Base-by-base conservation (phyloP, 257 asterid species). In the Primulina eburnea region DNA sequence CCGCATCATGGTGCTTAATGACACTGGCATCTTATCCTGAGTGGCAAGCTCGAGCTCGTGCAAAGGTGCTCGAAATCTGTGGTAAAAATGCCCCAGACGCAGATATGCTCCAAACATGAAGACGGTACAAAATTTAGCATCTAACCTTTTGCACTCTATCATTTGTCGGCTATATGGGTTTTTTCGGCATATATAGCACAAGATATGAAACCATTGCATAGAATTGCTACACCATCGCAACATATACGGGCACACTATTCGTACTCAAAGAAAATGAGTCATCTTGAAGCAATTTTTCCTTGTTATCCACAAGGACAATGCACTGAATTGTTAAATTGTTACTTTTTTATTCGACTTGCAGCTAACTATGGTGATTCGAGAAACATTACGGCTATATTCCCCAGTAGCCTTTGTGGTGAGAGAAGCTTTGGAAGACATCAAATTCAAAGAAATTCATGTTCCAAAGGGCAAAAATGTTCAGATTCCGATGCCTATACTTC, bases 1-100 rank as follows among this genome's bases (percentile, higher is more conserved):
- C 96, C 3, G 85, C 89, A 60, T 76, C 96, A n/a, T 89, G 97
- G 96, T 89, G 96, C 65, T 76, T 92, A 83, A 78, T 92, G 92
- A 61, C 77, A 40, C 80, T 89, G 33, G 95, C 88, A 14, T 83
- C 88, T 59, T 68, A 87, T 77, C 95, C 92, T 63, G 84, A 87
- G 1, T 89, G 96, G 96, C 97, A 91, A 79, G 86, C 79, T 70
- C 90, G 84, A 47, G 87, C 80, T 37, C 92, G 90, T 63, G 78
- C 80, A 55, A 96, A 89, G 80, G 93, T 78, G 61, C 83, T 89
- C 60, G 82, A 80, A 61, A 67, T 86, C 14, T 87, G 91, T 30
- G 87, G 91, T 59, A 38, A 33, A n/a, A 70, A 78, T 28, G 61
- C 70, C 43, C 93, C 90, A 4, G 77, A 80, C 37, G 78, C 88